A percentile compares a stretch with the other conserved stretches of the same genome.
phyloP scores from a whole-genome alignment of 148 eudicot species.

The Persicaria tinctoria region DNA sequence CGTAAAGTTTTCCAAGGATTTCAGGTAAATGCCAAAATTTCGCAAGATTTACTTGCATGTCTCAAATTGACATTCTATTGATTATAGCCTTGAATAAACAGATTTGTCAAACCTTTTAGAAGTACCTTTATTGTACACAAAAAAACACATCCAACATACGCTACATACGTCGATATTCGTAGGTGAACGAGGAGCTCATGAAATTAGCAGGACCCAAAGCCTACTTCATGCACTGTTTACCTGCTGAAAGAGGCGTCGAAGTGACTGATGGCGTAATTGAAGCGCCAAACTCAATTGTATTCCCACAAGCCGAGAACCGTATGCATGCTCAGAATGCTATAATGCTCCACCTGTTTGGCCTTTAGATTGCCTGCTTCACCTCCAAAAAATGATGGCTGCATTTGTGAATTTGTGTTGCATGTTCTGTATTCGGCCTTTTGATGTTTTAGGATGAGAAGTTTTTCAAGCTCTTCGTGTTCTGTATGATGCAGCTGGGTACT shows the following conservation, averaged over 20 bases:
- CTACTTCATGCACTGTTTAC: constrained; percentile 94
- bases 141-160: neutral
- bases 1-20: constrained; percentile 76
- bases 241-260: constrained; percentile 93
- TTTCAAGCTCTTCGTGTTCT: neutral
- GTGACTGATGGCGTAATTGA: constrained; percentile 90
- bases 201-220: constrained; percentile 86
- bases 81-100: neutral
- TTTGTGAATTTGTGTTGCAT: neutral
- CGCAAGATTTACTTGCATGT: neutral
- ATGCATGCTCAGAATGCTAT: constrained; percentile 98
- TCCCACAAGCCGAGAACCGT: constrained; percentile 94
- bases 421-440: constrained; percentile 1
- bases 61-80: neutral
- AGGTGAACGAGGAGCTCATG: constrained; percentile 94
- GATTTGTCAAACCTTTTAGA: neutral
- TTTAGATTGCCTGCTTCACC: constrained; percentile 14
- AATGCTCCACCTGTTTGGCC: constrained; percentile 79
- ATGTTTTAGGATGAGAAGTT: neutral
- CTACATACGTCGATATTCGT: constrained; percentile 10
- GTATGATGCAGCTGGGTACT: neutral
- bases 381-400: neutral
- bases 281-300: constrained; percentile 89
- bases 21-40: constrained; percentile 38
- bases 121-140: neutral